Evolutionary conservation across 2,329 filamentous ascomycete species (phyloP), one percentile per base, ranked within the genome.

Genomic region (Shiraia bambusicola): DNA sequence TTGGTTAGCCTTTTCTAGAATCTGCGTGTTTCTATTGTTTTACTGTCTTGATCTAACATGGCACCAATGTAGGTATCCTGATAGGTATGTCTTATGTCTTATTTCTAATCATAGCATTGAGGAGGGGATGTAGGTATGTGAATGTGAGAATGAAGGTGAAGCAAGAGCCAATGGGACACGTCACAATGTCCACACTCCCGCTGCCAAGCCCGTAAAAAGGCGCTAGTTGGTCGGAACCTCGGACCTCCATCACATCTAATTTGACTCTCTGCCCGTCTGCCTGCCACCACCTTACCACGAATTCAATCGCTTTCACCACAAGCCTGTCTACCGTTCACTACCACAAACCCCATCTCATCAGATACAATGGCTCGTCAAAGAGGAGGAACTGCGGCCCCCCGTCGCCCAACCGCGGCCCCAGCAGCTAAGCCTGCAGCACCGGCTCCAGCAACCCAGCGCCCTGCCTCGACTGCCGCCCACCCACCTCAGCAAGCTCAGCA

Each of bases 401-500:
- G 52, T 34, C 56, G 67, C 62, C 72, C 72, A 47, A 72, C 73
- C 22, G 66, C 67, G 42, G 68, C 67, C 42, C 64, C 71, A 28
- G 69, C 69, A 25, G 63, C 72, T 14, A 58, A 48, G 48, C 69
- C 70, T 47, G 62, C 59, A 64, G 86, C 87, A 51, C 79, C 84
- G 54, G 67, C 73, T 34, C 72, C 69, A 25, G 56, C 70, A 40
- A 69, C 70, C 41, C 56, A 59, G 63, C 81, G 87, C 56, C 82
- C 86, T 66, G 81, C 87, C 58, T 78, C 86, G 43, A 88, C 88
- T 52, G 80, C 85, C 59, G 70, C 76, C 27, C 67, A 71, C 43
- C 74, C 72, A 16, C 69, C 40, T 15, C 41, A 40, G 19, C 31
- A 37, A 32, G 30, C 76, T 33, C 69, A 76, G 42, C 76, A 78